phyloP scores from a whole-genome alignment of 441 rosid genomes.

The Euphorbia corollata region DNA sequence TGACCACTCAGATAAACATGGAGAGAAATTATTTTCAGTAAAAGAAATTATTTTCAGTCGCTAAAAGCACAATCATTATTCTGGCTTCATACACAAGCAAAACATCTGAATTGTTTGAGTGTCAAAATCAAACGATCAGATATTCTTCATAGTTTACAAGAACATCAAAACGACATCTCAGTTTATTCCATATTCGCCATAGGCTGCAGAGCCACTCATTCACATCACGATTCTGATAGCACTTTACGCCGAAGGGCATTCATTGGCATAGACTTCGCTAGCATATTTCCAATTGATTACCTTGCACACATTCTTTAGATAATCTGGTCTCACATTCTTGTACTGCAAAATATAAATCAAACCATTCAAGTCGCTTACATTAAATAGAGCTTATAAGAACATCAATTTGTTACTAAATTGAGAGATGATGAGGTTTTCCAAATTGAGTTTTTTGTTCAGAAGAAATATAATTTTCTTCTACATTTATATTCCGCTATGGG shows the following conservation, averaged over 20 bases:
- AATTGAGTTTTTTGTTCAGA: no score
- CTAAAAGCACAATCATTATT: background rate
- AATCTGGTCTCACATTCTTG: constrained; percentile 93
- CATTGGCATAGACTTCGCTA: constrained; percentile 49
- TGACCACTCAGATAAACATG: no score
- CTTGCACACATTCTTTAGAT: constrained; percentile 87
- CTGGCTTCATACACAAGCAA: background rate
- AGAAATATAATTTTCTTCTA: no score
- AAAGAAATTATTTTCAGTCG: no score
- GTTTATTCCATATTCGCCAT: background rate
- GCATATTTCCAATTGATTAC: constrained; percentile 91
- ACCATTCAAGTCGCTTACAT: no score
- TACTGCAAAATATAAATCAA: constrained; percentile 45
- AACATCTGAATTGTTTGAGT: background rate
- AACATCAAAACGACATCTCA: constrained; percentile 4
- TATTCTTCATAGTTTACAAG: background rate
- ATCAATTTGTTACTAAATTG: no score
- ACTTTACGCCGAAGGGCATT: constrained; percentile 41
- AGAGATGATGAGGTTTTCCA: no score
- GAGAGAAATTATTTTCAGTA: no score
- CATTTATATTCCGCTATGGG: no score
- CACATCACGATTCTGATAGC: no score
- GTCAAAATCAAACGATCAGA: background rate
- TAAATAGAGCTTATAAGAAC: no score
- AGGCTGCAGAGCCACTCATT: background rate